Evolutionary conservation across 768 basidiomycete species (phyloP).

Genomic region (Macrolepiota dolichaula): DNA sequence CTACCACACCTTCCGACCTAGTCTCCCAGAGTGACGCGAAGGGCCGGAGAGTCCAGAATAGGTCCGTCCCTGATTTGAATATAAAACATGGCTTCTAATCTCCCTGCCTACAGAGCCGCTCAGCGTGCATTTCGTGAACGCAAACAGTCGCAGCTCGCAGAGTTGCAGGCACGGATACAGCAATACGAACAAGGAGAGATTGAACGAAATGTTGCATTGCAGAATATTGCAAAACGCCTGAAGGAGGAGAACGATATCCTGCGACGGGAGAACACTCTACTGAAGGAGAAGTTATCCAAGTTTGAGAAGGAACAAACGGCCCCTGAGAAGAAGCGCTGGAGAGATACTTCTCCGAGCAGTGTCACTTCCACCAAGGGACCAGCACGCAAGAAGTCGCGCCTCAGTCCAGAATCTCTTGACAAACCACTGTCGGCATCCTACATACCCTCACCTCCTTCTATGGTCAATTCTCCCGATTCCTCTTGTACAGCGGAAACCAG

Average conservation of each 20-base stretch:
- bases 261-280: conserved; percentile 58
- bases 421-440: conserved; percentile 31
- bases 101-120: conserved; percentile 54
- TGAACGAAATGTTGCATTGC: conserved; percentile 81
- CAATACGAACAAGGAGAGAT: conserved; percentile 90
- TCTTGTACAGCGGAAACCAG: conserved; percentile 19
- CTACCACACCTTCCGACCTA: not conserved
- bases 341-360: conserved; percentile 44
- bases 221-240: conserved; percentile 76
- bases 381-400: conserved; percentile 30
- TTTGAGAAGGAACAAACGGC: conserved; percentile 34
- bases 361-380: conserved; percentile 17
- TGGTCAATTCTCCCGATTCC: conserved; percentile 43
- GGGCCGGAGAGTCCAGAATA: conserved; percentile 74
- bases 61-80: conserved; percentile 33
- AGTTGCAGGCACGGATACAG: conserved; percentile 81
- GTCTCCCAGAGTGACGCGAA: conserved; percentile 43
- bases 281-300: conserved; percentile 48
- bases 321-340: conserved; percentile 52
- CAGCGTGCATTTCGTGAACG: conserved; percentile 89
- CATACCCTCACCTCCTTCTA: conserved; percentile 42
- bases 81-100: conserved; percentile 5
- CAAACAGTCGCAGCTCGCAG: conserved; percentile 84
- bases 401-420: conserved; percentile 25
- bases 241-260: conserved; percentile 85